Conservation (phyloP, 768 basidiomycete species). For the Saitozyma sp. region DNA sequence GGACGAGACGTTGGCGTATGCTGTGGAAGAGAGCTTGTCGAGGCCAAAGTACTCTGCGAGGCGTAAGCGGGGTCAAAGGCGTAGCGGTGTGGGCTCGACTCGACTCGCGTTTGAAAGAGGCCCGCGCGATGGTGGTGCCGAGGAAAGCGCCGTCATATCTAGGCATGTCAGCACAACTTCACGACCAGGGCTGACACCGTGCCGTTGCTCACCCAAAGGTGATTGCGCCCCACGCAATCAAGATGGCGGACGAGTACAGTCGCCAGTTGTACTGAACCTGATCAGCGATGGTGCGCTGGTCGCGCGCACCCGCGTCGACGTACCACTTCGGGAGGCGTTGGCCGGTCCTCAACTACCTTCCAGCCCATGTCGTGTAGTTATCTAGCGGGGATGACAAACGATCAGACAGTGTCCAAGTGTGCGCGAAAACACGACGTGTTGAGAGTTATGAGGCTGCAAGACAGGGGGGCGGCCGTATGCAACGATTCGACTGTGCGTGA, state of each 20-base stretch:
- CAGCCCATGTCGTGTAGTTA: conserved; percentile 4
- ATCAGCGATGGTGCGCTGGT: too few species aligned
- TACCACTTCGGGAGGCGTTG: conserved; percentile 20
- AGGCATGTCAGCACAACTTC: conserved; percentile 52
- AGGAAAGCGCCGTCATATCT: conserved; percentile 57
- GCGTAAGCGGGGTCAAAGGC: not conserved
- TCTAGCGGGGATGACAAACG: too few species aligned
- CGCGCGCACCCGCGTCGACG: too few species aligned
- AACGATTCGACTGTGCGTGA: too few species aligned
- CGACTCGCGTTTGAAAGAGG: conserved; percentile 53
- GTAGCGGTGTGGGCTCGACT: conserved; percentile 17
- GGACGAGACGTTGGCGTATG: conserved; percentile 54
- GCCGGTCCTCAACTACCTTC: conserved; percentile 30
- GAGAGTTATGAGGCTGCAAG: too few species aligned
- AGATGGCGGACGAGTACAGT: conserved; percentile 46
- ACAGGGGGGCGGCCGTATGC: too few species aligned
- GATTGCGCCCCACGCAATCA: not conserved
- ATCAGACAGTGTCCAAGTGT: too few species aligned
- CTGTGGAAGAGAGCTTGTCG: conserved; percentile 36
- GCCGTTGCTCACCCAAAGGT: not conserved
- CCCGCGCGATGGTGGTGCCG: conserved; percentile 56
- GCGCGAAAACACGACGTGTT: too few species aligned
- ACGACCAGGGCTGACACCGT: conserved; percentile 47
- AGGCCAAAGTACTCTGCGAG: conserved; percentile 53
- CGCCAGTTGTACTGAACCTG: conserved; percentile 54